These are phyloP conservation scores for Trypanosoma brucei DNA, from an alignment of 208 protist species.

Conservation along the genomic window DNA sequence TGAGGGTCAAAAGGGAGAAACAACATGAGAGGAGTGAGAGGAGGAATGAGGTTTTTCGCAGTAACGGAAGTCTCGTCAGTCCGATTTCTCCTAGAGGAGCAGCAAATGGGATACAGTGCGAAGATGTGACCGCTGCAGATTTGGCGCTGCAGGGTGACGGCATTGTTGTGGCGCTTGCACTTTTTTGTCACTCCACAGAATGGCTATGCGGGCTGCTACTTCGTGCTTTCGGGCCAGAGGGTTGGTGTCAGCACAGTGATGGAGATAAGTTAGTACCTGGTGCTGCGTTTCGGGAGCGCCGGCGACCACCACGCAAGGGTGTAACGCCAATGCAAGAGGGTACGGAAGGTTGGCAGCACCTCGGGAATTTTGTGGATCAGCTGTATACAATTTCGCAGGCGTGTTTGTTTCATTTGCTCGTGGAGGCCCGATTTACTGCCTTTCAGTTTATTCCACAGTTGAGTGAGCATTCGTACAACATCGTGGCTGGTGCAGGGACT, in stretches of 20 bases:
- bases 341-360: slow-evolving; percentile 16
- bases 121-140: slow-evolving; percentile 36
- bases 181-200: slow-evolving; percentile 62
- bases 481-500: slow-evolving; percentile 48
- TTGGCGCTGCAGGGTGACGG: slow-evolving; percentile 61
- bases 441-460: slow-evolving; percentile 86
- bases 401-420: slow-evolving; percentile 73
- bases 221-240: slow-evolving; percentile 32
- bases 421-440: slow-evolving; percentile 72
- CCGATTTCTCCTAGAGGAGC: not conserved
- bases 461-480: slow-evolving; percentile 79
- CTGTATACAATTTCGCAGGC: slow-evolving; percentile 75
- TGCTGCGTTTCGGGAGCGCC: slow-evolving; percentile 24
- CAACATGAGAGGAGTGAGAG: not conserved
- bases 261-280: slow-evolving; percentile 53
- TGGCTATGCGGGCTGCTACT: slow-evolving; percentile 66
- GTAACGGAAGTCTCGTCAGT: slow-evolving; percentile 25
- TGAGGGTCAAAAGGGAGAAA: not conserved
- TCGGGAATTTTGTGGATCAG: slow-evolving; percentile 50
- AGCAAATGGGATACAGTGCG: not conserved
- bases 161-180: slow-evolving; percentile 38
- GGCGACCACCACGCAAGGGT: too few species aligned
- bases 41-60: not conserved
- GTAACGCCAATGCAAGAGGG: too few species aligned
- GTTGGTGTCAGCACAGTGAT: slow-evolving; percentile 20